Evolutionary conservation across 768 basidiomycete species (phyloP), one percentile per base, ranked within the genome.

Genomic region (Fomitopsis serialis): DNA sequence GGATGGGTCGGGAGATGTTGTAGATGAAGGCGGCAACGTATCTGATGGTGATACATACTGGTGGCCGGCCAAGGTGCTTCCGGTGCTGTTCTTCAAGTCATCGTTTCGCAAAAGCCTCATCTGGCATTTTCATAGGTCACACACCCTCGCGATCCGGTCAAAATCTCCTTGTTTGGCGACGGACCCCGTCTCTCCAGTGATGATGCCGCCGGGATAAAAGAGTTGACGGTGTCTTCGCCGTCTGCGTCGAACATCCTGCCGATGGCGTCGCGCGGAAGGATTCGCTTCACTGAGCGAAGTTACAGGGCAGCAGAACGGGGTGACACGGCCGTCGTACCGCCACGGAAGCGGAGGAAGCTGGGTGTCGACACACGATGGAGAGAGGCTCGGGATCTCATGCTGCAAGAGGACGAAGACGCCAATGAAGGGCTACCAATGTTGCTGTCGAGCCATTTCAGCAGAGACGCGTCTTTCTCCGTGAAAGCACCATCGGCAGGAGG

Each of bases 31-130:
- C 11, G 52, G 44, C 1, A 46, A 51, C 17, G 63, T 62, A 27
- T 63, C 61, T 2, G 65, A 55, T 12, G 67, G 68, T 15, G 54
- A 56, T 35, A 56, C 61, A 11, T 52, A 81, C 36, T 89, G 87
- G 87, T 89, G 87, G 87, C 87, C 87, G 21, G 84, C 75, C 25
- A 76, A 77, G 72, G 87, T 87, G 61, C 58, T 72, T 67, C 5
- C 45, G 40, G 23, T 52, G 54, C n/a, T n/a, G n/a, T n/a, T 52
- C 50, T 55, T 55, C 6, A 2, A 37, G 53, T 59, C 29, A 45
- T 40, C 37, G n/a, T n/a, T n/a, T n/a, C n/a, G n/a, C n/a, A n/a
- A n/a, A n/a, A n/a, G n/a, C n/a, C n/a, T n/a, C n/a, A n/a, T n/a
- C n/a, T n/a, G 8, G 48, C 43, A 19, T 40, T 43, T 48, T 0